Conservation (phyloP, 2,329 filamentous ascomycete species). For the Diaporthe eres region DNA sequence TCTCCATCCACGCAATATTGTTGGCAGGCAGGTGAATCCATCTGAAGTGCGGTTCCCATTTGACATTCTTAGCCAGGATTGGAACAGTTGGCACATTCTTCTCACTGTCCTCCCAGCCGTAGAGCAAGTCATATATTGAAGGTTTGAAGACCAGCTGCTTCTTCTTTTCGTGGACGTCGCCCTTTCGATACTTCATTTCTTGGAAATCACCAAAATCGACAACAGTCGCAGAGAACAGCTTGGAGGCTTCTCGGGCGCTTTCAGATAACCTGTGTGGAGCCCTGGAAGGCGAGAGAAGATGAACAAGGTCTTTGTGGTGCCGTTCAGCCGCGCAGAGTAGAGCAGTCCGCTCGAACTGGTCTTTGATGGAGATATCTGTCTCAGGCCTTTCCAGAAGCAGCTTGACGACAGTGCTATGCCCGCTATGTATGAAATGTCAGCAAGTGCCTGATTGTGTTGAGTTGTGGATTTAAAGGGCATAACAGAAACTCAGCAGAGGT, state of each 20-base stretch:
- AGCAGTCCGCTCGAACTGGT: constrained; percentile 56
- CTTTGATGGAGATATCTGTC: constrained; percentile 52
- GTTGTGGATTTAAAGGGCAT: too few relatives aligned
- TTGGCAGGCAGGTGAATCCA: constrained; percentile 69
- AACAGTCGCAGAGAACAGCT: constrained; percentile 65
- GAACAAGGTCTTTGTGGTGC: constrained; percentile 53
- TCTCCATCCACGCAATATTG: constrained; percentile 73
- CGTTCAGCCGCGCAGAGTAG: constrained; percentile 59
- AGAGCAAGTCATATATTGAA: constrained; percentile 66
- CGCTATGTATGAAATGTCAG: constrained; percentile 43
- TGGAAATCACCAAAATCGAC: constrained; percentile 64
- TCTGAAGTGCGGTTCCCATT: constrained; percentile 62
- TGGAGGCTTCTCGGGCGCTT: constrained; percentile 59
- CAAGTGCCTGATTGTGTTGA: too few relatives aligned
- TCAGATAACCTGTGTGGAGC: constrained; percentile 52
- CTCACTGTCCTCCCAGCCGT: constrained; percentile 58
- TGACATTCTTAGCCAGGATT: constrained; percentile 59
- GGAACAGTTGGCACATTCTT: constrained; percentile 62
- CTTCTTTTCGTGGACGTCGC: constrained; percentile 41
- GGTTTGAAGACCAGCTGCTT: constrained; percentile 61
- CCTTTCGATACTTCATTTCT: constrained; percentile 38
- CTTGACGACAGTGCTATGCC: constrained; percentile 58
- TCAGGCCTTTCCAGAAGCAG: constrained; percentile 55
- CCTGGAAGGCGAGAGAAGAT: constrained; percentile 55
- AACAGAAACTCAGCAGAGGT: background rate